Base-by-base conservation (phyloP, 2,329 filamentous ascomycete species). In the Epichloe amarillans region DNA sequence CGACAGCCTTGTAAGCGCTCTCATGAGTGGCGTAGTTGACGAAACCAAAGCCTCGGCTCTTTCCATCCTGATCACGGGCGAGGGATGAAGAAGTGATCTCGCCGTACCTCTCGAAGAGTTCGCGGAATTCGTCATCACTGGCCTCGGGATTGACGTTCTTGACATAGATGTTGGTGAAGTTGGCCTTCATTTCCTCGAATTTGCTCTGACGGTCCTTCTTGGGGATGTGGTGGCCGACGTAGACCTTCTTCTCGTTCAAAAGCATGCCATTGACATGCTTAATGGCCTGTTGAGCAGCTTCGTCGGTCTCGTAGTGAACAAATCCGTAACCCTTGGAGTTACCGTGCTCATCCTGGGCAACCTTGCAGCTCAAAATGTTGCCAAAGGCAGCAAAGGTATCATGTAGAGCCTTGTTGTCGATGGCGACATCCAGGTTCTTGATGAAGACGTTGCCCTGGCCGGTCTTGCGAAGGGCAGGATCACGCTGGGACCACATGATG, bases 161-260 rank as follows among this genome's bases (percentile, higher is more conserved):
- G 76, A 98, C 88, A 75, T 98, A 98, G 72, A 98, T 84, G 71
- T 98, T 98, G 77, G 93, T 98, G 80, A 94, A 98, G 80, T 98
- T 98, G 71, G 93, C 93, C 84, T 98, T 98, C 91, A 98, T 98
- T 80, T 98, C 93, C 77, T 98, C 93, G 62, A 97, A 97, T 77
- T 98, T 98, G 88, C 88, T 95, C 81, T 97, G 93, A 64, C 93
- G 91, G 68, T 98, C 93, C 81, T 97, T 97, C 86, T 97, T 97
- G 69, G 93, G 90, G 64, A 98, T 97, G 75, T 98, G 93, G 74
- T 96, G 91, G 58, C 93, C 93, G 61, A 98, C 93, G 62, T 94
- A 98, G 58, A 98, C 93, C 82, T 98, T 98, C 85, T 98, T 98
- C 82, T 98, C 93, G 75, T 98, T 98, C 67, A 98, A 74, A 69